These are phyloP conservation scores for Endocarpon pusillum DNA, from an alignment of 495 filamentous ascomycete species.

Conservation along the genomic window DNA sequence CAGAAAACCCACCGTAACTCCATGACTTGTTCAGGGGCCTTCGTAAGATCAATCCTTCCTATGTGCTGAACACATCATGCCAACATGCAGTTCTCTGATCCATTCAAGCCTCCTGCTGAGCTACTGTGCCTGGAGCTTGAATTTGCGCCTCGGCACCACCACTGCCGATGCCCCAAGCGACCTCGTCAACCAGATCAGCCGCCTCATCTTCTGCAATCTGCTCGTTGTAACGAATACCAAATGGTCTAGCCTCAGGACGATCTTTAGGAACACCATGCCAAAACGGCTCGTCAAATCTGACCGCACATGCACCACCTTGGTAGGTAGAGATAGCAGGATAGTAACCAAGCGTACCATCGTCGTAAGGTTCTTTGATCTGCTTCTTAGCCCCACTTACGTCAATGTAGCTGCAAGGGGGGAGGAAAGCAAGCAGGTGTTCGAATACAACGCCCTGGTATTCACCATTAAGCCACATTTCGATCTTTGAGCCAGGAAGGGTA, in stretches of 20 bases:
- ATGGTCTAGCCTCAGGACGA: constrained; percentile 27
- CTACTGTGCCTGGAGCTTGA: too few relatives aligned
- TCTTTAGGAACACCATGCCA: constrained; percentile 59
- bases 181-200: constrained; percentile 84
- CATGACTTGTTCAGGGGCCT: too few relatives aligned
- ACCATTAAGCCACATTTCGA: constrained; percentile 88
- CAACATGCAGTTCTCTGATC: too few relatives aligned
- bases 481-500: constrained; percentile 69
- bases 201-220: constrained; percentile 90
- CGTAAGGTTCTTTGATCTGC: constrained; percentile 31
- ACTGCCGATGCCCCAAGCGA: too few relatives aligned
- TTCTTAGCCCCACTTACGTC: constrained; percentile 48
- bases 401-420: constrained; percentile 71
- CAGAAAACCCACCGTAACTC: too few relatives aligned
- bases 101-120: too few relatives aligned
- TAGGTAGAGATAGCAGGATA: constrained; percentile 89
- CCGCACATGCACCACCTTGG: constrained; percentile 73
- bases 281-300: constrained; percentile 81
- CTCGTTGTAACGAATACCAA: constrained; percentile 74
- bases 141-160: too few relatives aligned
- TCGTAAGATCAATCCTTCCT: too few relatives aligned
- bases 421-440: constrained; percentile 73
- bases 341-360: constrained; percentile 90
- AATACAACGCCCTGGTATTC: constrained; percentile 72
- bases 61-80: too few relatives aligned